Base-by-base conservation (phyloP, 495 filamentous ascomycete species). In the Annulohypoxylon maeteangense region DNA sequence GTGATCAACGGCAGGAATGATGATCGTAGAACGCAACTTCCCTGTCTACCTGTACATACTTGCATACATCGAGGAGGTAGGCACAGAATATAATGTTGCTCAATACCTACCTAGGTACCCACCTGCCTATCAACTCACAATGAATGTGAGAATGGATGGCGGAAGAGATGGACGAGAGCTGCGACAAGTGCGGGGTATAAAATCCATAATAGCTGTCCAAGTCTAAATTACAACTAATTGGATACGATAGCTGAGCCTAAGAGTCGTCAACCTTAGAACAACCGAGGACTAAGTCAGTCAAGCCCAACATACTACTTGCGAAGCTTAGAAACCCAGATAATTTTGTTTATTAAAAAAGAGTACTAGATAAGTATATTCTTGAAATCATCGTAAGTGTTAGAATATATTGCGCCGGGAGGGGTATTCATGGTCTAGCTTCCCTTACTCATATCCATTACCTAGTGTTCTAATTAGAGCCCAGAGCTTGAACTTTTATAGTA, bases 1-100 rank as follows among this genome's bases (percentile, higher is more conserved):
- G 23, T 32, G 27, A 59, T 50, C 54, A 64, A 68, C 47, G 59
- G 70, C 34, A 68, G 66, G 59, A 25, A 60, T 8, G 59, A 47
- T 38, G 42, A 56, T 16, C 44, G 60, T 40, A 50, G 16, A 36
- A 67, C 14, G 50, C 14, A 16, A 63, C 48, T 16, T 40, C 53
- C 55, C 45, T 70, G 29, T 34, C 20, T 50, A 38, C 16, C 42
- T 20, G 12, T 6, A 54, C 50, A 36, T 56, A 20, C 53, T 23
- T 36, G 53, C n/a, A 56, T 44, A 6, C 40, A 18, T 7, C 11
- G 12, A n/a, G 6, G 4, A 42, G 38, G 11, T 14, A n/a, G n/a
- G 27, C 27, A 2, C 27, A 7, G 25, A 31, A 29, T 23, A 31
- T 51, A 25, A 34, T 16, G 50, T 54, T 27, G n/a, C 55, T 36